A percentile compares a stretch with the other conserved stretches of the same genome.
Conservation (phyloP, 2,329 filamentous ascomycete species). For the Catunica adiposa region DNA sequence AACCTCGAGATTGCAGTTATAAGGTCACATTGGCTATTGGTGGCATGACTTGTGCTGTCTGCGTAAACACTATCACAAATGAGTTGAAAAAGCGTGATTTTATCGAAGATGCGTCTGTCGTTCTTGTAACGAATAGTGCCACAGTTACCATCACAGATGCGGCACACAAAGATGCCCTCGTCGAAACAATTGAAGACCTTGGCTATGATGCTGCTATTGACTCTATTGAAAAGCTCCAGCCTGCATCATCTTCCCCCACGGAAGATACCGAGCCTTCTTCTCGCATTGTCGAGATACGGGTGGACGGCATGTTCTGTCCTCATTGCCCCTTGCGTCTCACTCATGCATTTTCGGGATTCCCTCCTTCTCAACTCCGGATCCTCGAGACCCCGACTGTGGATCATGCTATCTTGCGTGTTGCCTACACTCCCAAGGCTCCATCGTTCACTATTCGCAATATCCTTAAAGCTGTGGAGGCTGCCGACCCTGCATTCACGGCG, state of each 20-base stretch:
- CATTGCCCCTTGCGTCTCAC: constrained; percentile 48
- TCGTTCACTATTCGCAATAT: constrained; percentile 61
- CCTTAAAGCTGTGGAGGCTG: constrained; percentile 45
- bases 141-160: constrained; percentile 35
- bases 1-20: constrained; percentile 22
- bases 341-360: constrained; percentile 36
- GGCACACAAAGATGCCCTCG: constrained; percentile 21
- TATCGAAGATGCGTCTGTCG: constrained; percentile 41
- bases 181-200: constrained; percentile 39
- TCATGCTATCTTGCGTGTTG: constrained; percentile 51
- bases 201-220: constrained; percentile 50
- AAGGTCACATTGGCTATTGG: constrained; percentile 41
- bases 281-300: constrained; percentile 45
- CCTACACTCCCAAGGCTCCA: constrained; percentile 52
- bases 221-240: constrained; percentile 28
- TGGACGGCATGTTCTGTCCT: constrained; percentile 60
- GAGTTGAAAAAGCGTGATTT: constrained; percentile 34
- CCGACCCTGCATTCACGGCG: constrained; percentile 48
- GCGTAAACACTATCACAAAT: constrained; percentile 44
- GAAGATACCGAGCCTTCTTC: constrained; percentile 20
- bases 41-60: constrained; percentile 61
- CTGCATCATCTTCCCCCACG: constrained; percentile 17
- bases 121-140: constrained; percentile 51
- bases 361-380: constrained; percentile 31
- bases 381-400: constrained; percentile 38